Evolutionary conservation across 1,284 basidiomycete species (phyloP), one percentile per base, ranked within the genome.

Genomic region (Marasmius oreades): DNA sequence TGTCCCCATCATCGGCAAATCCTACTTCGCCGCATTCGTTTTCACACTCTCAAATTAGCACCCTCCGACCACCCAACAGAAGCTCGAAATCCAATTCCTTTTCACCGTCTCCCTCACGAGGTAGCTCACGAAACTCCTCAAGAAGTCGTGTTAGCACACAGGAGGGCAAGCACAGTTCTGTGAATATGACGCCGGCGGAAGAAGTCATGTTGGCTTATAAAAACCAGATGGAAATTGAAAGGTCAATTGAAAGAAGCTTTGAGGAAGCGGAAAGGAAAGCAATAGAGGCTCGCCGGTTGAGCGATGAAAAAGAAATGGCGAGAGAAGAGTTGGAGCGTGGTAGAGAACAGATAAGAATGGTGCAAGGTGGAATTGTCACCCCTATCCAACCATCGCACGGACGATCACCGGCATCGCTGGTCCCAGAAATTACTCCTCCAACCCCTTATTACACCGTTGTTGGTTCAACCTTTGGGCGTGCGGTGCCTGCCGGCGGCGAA

Each of bases 201-300:
- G 47, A 50, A 31, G 26, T 50, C 5, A 50, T 50, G 47, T n/a
- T 50, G 47, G 24, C 47, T 8, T 50, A 50, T 26, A 26, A 50
- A 16, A 28, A 26, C 2, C 47, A 50, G 28, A 18, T n/a, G 26
- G 47, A 50, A 50, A 50, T 14, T n/a, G 26, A 50, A 18, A 11
- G 28, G 31, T 26, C 47, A 26, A 50, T 50, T 10, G 47, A 50
- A 18, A 31, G 16, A 31, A 50, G 47, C 4, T 50, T 50, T 20
- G 26, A 33, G 47, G 47, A 50, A 31, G 47, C 28, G 16, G 47
- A 50, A 16, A 26, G 47, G 47, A 50, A 50, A 8, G 47, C 26
- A 14, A 26, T 5, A 16, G 47, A 50, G 16, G 47, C 24, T 5
- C 47, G 47, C 3, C 10, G 47, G 28, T 14, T 31, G 24, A 50